These are phyloP conservation scores for Botrytis hyacinthi DNA, from an alignment of 2,329 filamentous ascomycete species.

Conservation along the genomic window DNA sequence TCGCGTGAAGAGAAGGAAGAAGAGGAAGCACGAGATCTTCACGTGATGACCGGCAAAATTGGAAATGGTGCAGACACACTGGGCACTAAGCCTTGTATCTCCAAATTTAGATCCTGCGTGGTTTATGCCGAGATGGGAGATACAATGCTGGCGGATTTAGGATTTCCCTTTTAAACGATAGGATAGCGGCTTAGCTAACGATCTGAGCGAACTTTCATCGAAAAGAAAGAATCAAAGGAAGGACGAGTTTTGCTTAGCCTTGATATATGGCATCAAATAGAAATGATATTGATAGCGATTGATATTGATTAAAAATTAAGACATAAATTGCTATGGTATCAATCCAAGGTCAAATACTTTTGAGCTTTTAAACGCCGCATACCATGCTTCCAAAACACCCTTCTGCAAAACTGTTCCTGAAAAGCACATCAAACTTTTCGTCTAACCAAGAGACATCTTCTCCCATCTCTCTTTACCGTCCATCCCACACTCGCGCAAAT, in stretches of 20 bases:
- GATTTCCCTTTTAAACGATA: background rate
- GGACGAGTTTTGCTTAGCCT: background rate
- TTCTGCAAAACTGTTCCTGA: background rate
- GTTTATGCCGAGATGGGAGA: background rate
- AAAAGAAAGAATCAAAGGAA: background rate
- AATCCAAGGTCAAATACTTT: background rate
- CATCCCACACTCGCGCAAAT: conserved; percentile 20
- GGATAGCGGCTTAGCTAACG: background rate
- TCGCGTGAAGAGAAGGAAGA: background rate
- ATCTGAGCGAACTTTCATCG: background rate
- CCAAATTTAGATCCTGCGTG: background rate
- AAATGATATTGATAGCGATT: background rate
- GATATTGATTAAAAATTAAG: conserved; percentile 6
- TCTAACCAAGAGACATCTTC: conserved; percentile 17
- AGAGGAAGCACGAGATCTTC: background rate
- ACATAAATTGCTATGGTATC: background rate
- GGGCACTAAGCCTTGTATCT: background rate
- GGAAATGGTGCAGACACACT: background rate
- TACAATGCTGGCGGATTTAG: background rate
- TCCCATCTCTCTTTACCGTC: conserved; percentile 18
- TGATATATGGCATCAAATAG: background rate
- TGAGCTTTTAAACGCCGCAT: conserved; percentile 7
- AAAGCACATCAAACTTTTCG: background rate
- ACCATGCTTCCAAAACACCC: background rate
- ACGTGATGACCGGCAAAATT: background rate